Conservation (phyloP, 257 asterid genomes). For the Solanum pinnatisectum region DNA sequence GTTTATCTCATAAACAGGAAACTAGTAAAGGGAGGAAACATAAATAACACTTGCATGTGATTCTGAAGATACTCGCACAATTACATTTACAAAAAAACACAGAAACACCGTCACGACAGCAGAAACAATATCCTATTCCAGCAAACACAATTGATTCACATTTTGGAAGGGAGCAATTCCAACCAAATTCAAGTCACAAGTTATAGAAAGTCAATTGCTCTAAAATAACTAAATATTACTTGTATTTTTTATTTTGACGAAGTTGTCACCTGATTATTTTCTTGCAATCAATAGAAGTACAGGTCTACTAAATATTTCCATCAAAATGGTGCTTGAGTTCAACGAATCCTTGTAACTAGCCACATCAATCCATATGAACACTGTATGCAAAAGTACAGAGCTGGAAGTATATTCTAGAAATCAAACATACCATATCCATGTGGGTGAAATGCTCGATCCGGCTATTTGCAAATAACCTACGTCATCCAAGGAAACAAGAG, state of each 20-base stretch:
- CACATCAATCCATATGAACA: background rate
- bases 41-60: background rate
- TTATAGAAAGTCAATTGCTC: background rate
- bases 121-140: background rate
- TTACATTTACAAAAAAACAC: background rate
- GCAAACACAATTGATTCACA: background rate
- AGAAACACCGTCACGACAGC: background rate
- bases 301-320: background rate
- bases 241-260: background rate
- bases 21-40: background rate
- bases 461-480: conserved; percentile 57
- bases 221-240: background rate
- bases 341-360: background rate
- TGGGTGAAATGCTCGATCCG: conserved; percentile 62
- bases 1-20: background rate
- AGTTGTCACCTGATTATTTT: background rate
- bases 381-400: background rate
- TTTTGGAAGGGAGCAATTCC: background rate
- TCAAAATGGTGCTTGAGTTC: background rate
- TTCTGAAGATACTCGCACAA: background rate
- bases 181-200: background rate
- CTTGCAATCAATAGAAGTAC: background rate
- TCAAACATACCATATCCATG: conserved; percentile 67
- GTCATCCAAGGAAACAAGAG: background rate
- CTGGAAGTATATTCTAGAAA: background rate